Evolutionary conservation across 2,329 filamentous ascomycete species (phyloP), one percentile per base, ranked within the genome.

Genomic region (Trichoderma atroviride): DNA sequence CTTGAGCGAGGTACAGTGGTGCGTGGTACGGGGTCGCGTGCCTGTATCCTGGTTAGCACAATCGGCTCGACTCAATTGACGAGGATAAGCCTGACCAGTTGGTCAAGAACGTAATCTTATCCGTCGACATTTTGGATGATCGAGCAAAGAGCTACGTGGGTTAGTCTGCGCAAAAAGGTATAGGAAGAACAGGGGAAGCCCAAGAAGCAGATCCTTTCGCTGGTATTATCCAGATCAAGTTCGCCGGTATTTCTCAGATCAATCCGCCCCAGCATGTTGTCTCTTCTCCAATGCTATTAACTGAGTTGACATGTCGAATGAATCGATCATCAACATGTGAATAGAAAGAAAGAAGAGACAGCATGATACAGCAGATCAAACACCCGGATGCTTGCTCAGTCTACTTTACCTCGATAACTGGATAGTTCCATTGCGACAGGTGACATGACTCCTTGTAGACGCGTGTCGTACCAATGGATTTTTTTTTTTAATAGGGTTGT

Each of bases 221-320:
- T 92, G 89, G 89, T 86, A 92, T 92, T 92, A 90, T 89, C 88
- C 89, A 91, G 89, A 91, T 92, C 90, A 92, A 92, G 90, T 93
- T 92, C 86, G 83, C 83, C 89, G 89, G 89, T 92, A 90, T 91
- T 87, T 92, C 89, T 91, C 89, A 91, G 89, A 90, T 78, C 79
- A 76, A 76, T 56, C 58, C 47, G 19, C 53, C 14, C 74, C 74
- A 75, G 74, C 73, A 74, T 69, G 69, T 63, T 55, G 70, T 67
- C 70, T 50, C 22, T 33, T 59, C 61, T 65, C 35, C 10, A 5
- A 43, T 33, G 33, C 29, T 19, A 22, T 10, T 31, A 13, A 19
- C n/a, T 24, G 33, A 47, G 35, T 40, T 9, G 3, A 22, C 47
- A 19, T 19, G 19, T 57, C 37, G 52, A 65, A 35, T n/a, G 22